Evolutionary conservation across 2,329 filamentous ascomycete species (phyloP).

Genomic region (Ilyonectria mors-panacis): DNA sequence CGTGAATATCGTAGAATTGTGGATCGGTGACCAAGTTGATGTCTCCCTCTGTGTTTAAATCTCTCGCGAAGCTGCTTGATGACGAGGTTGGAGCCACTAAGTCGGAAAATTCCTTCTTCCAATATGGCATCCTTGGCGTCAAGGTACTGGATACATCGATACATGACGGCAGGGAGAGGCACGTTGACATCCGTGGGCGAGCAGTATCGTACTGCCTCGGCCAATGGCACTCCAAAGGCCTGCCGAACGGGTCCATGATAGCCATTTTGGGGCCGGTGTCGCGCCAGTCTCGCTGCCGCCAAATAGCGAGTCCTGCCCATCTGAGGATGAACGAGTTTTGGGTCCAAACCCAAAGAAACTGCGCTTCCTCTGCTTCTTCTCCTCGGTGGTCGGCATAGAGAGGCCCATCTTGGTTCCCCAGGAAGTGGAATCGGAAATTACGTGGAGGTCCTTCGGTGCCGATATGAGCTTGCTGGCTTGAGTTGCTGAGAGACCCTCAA

Average conservation of each 20-base stretch:
- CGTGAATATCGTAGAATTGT: constrained; percentile 94
- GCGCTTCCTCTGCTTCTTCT: constrained; percentile 86
- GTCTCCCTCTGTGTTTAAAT: constrained; percentile 95
- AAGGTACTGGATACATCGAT: constrained; percentile 94
- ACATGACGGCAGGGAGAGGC: constrained; percentile 91
- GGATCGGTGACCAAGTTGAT: constrained; percentile 87
- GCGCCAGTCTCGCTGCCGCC: constrained; percentile 63
- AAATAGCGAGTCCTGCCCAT: constrained; percentile 71
- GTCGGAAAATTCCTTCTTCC: constrained; percentile 96
- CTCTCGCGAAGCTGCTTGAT: constrained; percentile 93
- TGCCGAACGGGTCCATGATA: constrained; percentile 72
- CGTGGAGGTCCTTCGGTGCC: constrained; percentile 84
- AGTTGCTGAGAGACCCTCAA: constrained; percentile 56
- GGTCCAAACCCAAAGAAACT: constrained; percentile 80
- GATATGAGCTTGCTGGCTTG: constrained; percentile 76
- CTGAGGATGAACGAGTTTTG: constrained; percentile 71
- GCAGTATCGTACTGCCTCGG: constrained; percentile 88
- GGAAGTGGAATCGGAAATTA: constrained; percentile 85
- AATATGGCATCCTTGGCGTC: constrained; percentile 83
- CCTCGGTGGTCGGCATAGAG: constrained; percentile 69
- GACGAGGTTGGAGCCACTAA: constrained; percentile 96
- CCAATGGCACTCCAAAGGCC: constrained; percentile 88
- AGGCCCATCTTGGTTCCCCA: constrained; percentile 86
- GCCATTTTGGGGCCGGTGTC: constrained; percentile 58
- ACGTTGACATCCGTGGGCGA: constrained; percentile 80